A percentile compares a stretch with the other conserved stretches of the same genome.
Conservation (phyloP, 2,329 filamentous ascomycete species). For the Chaetomium strumarium region DNA sequence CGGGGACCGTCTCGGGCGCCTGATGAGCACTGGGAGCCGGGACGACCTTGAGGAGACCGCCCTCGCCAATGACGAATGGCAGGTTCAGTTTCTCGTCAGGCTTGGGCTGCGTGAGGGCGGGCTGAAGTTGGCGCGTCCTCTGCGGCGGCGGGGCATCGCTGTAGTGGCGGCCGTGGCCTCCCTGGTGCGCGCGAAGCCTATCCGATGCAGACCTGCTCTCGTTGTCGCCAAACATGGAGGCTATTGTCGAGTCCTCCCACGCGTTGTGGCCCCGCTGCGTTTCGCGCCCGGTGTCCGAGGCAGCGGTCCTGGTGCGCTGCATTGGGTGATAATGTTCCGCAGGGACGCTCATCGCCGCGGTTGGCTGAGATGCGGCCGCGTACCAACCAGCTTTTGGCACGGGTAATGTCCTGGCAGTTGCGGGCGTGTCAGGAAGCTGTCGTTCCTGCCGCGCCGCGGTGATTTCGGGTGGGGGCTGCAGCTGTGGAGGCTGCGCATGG, state of each 20-base stretch:
- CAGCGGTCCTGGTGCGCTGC: constrained; percentile 24
- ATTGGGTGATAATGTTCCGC: constrained; percentile 24
- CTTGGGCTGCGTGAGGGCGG: constrained; percentile 14
- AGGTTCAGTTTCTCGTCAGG: constrained; percentile 22
- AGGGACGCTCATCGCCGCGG: constrained; percentile 20
- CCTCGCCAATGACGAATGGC: constrained; percentile 33
- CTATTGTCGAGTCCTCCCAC: constrained; percentile 35
- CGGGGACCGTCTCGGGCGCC: constrained; percentile 22
- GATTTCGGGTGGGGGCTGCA: constrained; percentile 28
- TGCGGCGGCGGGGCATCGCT: constrained; percentile 20
- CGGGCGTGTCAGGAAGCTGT: constrained; percentile 44
- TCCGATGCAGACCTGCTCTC: constrained; percentile 25
- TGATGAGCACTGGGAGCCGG: constrained; percentile 13
- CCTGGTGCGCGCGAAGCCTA: constrained; percentile 20
- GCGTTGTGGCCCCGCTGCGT: constrained; percentile 25
- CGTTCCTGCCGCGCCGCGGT: constrained; percentile 31
- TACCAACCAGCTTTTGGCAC: constrained; percentile 30
- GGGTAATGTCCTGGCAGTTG: constrained; percentile 38
- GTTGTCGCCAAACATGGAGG: constrained; percentile 28
- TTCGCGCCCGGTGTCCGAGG: constrained; percentile 24
- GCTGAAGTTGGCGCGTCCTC: constrained; percentile 8
- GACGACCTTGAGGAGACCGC: constrained; percentile 34
- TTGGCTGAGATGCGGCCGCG: constrained; percentile 25
- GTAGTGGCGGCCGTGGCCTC: constrained; percentile 21
- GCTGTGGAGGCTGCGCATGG: constrained; percentile 17